phyloP scores from a whole-genome alignment of 139 green algal species.

The Diplosphaera chodatii region DNA sequence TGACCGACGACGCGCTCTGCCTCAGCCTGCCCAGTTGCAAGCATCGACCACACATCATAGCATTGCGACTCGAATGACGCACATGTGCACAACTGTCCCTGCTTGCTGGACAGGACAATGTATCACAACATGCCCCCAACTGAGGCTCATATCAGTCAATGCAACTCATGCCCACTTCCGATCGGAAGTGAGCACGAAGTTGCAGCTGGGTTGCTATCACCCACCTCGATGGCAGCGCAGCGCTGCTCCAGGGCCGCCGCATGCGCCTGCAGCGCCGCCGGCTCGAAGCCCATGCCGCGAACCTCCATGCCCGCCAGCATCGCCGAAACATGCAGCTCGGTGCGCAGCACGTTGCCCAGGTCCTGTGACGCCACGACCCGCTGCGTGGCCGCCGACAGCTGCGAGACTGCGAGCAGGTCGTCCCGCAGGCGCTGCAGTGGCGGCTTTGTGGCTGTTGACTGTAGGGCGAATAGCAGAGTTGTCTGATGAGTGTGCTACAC shows the following conservation, averaged over 20 bases:
- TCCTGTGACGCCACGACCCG: background rate
- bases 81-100: constrained; percentile 12
- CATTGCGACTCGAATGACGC: too few species aligned
- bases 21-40: background rate
- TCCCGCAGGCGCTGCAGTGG: constrained; percentile 24
- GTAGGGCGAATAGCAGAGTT: too few species aligned
- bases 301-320: constrained; percentile 32
- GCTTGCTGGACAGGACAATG: too few species aligned
- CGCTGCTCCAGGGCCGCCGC: constrained; percentile 12
- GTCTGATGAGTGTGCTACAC: too few species aligned
- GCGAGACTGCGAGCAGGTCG: constrained; percentile 1
- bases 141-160: too few species aligned
- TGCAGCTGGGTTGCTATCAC: too few species aligned
- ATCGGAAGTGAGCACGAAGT: too few species aligned
- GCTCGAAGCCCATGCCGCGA: constrained; percentile 21
- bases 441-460: too few species aligned
- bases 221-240: constrained; percentile 24
- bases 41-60: too few species aligned
- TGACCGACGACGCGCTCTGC: constrained; percentile 19
- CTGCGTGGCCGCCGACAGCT: constrained; percentile 10
- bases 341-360: constrained; percentile 5
- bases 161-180: too few species aligned
- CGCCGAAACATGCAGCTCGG: constrained; percentile 27
- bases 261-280: constrained; percentile 15
- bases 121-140: too few species aligned